Base-by-base conservation (phyloP, 495 filamentous ascomycete genomes). In the Neurospora sp. region DNA sequence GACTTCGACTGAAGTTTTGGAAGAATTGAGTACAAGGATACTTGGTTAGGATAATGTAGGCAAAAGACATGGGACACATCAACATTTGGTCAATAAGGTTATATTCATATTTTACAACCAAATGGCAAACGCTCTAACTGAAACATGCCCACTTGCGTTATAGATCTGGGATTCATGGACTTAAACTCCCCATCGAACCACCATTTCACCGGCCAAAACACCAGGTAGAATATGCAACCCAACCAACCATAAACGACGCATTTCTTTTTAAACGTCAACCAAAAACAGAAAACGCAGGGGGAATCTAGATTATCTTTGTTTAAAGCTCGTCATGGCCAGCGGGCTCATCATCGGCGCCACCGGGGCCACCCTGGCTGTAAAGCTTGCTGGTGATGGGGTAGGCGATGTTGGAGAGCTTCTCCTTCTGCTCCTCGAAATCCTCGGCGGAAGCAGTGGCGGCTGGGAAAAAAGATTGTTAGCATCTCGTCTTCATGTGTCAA, bases 361-460 rank as follows among this genome's bases (percentile, higher is more conserved):
- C 87, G 22, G 85, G 86, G 69, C 85, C 88, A 41, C 88, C 88
- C 77, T 88, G 89, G 80, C 90, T 86, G 85, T 99, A 97, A 70
- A 97, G 85, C 89, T 99, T 99, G 87, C 92, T 95, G 78, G 96
- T 99, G 85, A 99, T 99, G 41, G 96, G 96, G 86, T 98, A 98
- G 31, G 96, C 96, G 72, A 98, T 92, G 83, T 91, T 90, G 78
- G 92, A 95, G 75, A 99, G 90, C 87, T 97, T 97, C 91, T 99
- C 95, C 88, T 95, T 97, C 87, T 98, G 94, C 89, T 99, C 96
- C 82, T 97, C 93, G 78, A 98, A 98, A 86, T 98, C 96, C 87
- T 98, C 96, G 70, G 90, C 86, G 74, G 87, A 89, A 72, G 96
- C 96, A 69, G 92, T 92, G 73, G 89, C 88, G 74, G 89, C 94